Evolutionary conservation across 129 eudicot species (phyloP).

Genomic region (Escallonia herrerae): DNA sequence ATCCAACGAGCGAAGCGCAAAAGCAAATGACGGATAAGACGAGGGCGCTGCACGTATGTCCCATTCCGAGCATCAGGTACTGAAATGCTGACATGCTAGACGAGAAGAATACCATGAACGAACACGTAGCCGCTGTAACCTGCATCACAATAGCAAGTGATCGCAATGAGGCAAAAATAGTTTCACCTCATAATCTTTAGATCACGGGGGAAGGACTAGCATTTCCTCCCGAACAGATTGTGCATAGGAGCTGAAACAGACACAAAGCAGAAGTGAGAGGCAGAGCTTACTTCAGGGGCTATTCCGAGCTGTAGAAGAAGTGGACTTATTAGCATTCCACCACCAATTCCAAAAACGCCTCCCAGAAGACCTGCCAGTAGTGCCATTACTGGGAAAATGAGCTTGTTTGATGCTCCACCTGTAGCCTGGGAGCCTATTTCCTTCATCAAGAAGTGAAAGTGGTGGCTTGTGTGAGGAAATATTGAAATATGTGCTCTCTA

Average conservation of each 20-base stretch:
- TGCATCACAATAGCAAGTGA: not conserved
- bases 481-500: too few relatives aligned
- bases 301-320: slow-evolving; percentile 57
- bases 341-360: slow-evolving; percentile 67
- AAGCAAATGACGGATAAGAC: slow-evolving; percentile 31
- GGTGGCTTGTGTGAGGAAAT: too few relatives aligned
- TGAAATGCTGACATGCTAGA: slow-evolving; percentile 50
- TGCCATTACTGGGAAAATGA: slow-evolving; percentile 41
- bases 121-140: slow-evolving; percentile 62
- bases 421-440: slow-evolving; percentile 11
- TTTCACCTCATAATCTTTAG: too few relatives aligned
- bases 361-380: slow-evolving; percentile 43
- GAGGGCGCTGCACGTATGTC: slow-evolving; percentile 21
- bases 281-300: slow-evolving; percentile 37
- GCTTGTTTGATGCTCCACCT: slow-evolving; percentile 2
- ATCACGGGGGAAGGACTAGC: too few relatives aligned
- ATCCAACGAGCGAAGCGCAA: slow-evolving; percentile 32
- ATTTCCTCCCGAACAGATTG: too few relatives aligned
- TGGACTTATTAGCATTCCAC: slow-evolving; percentile 66
- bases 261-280: not conserved
- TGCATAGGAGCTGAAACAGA: too few relatives aligned
- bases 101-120: slow-evolving; percentile 65
- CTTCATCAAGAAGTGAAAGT: slow-evolving; percentile 10
- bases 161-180: too few relatives aligned
- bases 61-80: slow-evolving; percentile 46